A percentile compares a stretch with the other conserved stretches of the same genome.
Evolutionary conservation across 208 protist genomes (phyloP).

Genomic region (Kentomonas sorsogonicus): DNA sequence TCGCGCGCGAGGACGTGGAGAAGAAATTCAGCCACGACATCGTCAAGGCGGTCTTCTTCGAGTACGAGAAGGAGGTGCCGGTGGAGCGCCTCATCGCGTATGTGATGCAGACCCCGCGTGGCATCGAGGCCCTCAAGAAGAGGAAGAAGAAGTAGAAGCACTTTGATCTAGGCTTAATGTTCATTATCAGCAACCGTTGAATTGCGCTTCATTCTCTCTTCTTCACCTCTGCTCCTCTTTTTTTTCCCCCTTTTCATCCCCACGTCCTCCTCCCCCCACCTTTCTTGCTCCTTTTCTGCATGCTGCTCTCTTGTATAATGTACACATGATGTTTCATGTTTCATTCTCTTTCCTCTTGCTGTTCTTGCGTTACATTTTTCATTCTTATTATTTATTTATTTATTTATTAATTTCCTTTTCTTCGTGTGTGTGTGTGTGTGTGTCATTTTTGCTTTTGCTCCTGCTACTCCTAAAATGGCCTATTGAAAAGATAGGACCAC

Average conservation of each 20-base stretch:
- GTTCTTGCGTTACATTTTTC: not conserved
- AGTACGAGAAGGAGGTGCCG: slow-evolving; percentile 38
- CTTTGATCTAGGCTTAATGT: not conserved
- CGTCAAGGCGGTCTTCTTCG: slow-evolving; percentile 22
- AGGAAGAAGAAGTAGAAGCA: not conserved
- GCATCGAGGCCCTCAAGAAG: not conserved
- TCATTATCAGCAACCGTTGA: too few species aligned
- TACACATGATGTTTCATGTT: not conserved
- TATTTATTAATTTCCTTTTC: not conserved
- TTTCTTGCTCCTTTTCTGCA: not conserved
- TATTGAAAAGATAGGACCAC: not conserved
- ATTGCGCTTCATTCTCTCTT: too few species aligned
- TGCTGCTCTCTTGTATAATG: slow-evolving; percentile 12
- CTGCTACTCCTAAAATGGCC: not conserved
- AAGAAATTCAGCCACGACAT: slow-evolving; percentile 23
- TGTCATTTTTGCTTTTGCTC: slow-evolving; percentile 6
- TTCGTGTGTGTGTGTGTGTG: not conserved
- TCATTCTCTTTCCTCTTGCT: slow-evolving; percentile 8
- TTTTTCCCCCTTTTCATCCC: too few species aligned
- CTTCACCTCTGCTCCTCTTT: not conserved
- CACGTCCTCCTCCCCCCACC: too few species aligned
- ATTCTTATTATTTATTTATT: not conserved
- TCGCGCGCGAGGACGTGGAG: slow-evolving; percentile 18
- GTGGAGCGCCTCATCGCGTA: slow-evolving; percentile 31
- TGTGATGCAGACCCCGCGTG: slow-evolving; percentile 18